Evolutionary conservation across 305 asterid genomes (phyloP).

Genomic region (Solanum hybrid): DNA sequence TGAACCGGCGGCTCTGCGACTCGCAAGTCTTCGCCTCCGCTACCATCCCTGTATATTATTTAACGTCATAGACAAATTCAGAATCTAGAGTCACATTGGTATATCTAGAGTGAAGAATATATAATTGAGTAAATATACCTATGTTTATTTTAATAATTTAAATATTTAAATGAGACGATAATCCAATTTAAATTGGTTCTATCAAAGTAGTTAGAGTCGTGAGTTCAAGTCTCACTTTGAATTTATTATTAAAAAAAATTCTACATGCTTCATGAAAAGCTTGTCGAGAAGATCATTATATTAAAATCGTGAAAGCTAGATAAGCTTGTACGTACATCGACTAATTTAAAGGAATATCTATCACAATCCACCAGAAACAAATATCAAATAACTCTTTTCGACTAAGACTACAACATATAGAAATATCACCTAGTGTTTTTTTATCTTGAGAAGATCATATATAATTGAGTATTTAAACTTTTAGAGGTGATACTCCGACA

Average conservation of each 20-base stretch:
- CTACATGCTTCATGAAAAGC: not conserved
- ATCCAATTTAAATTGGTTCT: not conserved
- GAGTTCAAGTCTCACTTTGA: not conserved
- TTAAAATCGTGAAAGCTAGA: not conserved
- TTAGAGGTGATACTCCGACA: not conserved
- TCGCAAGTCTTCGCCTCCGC: slow-evolving; percentile 23
- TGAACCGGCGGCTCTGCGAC: slow-evolving; percentile 24
- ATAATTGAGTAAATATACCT: not conserved
- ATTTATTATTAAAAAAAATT: not conserved
- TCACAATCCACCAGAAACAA: not conserved
- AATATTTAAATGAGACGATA: not conserved
- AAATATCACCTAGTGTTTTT: not conserved
- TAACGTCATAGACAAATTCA: not conserved
- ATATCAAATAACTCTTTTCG: not conserved
- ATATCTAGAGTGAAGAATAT: not conserved
- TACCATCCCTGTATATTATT: slow-evolving; percentile 1
- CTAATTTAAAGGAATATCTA: not conserved
- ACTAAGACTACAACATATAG: not conserved
- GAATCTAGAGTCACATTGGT: not conserved
- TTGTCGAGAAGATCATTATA: not conserved
- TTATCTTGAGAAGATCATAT: not conserved
- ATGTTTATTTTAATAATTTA: not conserved
- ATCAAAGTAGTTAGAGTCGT: not conserved
- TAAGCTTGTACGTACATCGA: not conserved
- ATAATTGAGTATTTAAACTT: not conserved